phyloP scores from a whole-genome alignment of 768 basidiomycete species.

The Saitozyma sp. region DNA sequence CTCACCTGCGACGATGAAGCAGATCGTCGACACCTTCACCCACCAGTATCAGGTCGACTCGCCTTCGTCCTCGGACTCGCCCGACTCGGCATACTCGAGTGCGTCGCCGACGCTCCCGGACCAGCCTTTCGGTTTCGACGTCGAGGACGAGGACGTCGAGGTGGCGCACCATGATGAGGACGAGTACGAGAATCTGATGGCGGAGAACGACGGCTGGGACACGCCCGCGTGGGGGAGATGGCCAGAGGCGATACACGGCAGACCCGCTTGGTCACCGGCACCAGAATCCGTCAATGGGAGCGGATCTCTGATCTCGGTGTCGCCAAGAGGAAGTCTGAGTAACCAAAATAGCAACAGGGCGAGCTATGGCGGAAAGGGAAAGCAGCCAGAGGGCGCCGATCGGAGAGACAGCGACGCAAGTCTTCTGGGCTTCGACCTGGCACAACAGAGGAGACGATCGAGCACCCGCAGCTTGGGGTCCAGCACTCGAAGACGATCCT shows the following conservation, averaged over 20 bases:
- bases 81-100: constrained; percentile 41
- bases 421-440: constrained; percentile 37
- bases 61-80: constrained; percentile 32
- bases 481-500: constrained; percentile 21
- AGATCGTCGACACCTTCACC: constrained; percentile 15
- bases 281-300: constrained; percentile 3
- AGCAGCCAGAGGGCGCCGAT: constrained; percentile 3
- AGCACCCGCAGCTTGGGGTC: constrained; percentile 14
- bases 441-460: constrained; percentile 17
- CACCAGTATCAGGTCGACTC: constrained; percentile 1
- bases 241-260: constrained; percentile 17
- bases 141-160: constrained; percentile 9
- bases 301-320: constrained; percentile 44
- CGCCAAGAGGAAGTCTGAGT: constrained; percentile 30
- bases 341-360: constrained; percentile 11
- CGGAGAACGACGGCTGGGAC: constrained; percentile 7
- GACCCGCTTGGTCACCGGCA: constrained; percentile 22
- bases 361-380: neutral
- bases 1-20: constrained; percentile 18
- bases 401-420: constrained; percentile 33
- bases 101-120: constrained; percentile 32
- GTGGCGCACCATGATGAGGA: constrained; percentile 17
- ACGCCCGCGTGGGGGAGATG: constrained; percentile 24
- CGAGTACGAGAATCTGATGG: constrained; percentile 32
- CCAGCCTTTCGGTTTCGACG: constrained; percentile 34